Conservation (phyloP, 2,329 filamentous ascomycete genomes). For the Claviceps maximensis region DNA sequence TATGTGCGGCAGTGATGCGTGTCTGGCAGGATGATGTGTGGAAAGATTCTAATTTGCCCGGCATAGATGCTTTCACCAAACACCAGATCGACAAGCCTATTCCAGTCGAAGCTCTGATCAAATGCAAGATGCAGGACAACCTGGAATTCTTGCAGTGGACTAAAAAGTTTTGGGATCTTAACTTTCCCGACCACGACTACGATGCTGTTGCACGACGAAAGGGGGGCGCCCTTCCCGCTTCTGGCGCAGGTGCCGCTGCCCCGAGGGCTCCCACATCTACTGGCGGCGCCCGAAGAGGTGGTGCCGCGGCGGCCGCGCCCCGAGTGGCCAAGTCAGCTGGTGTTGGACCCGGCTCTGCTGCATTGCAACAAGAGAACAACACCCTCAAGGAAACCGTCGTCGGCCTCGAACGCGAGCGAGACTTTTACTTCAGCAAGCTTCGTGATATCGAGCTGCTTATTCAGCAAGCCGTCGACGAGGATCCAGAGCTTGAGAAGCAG, state of each 20-base stretch:
- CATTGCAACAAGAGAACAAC: slow-evolving; percentile 71
- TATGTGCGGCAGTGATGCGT: slow-evolving; percentile 30
- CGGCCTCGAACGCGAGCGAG: slow-evolving; percentile 86
- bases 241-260: slow-evolving; percentile 22
- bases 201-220: slow-evolving; percentile 80
- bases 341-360: slow-evolving; percentile 49
- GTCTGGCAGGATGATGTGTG: not conserved
- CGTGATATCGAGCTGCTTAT: slow-evolving; percentile 91
- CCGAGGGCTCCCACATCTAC: slow-evolving; percentile 35
- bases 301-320: slow-evolving; percentile 40
- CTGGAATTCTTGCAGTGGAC: slow-evolving; percentile 97
- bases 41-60: slow-evolving; percentile 5
- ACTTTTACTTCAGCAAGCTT: slow-evolving; percentile 99
- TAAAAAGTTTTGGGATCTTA: slow-evolving; percentile 95
- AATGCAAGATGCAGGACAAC: slow-evolving; percentile 99
- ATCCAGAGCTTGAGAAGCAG: slow-evolving; percentile 87
- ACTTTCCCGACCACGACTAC: slow-evolving; percentile 95
- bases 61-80: slow-evolving; percentile 63
- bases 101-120: slow-evolving; percentile 76
- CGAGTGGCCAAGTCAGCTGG: slow-evolving; percentile 35
- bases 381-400: slow-evolving; percentile 91
- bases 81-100: slow-evolving; percentile 84
- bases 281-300: slow-evolving; percentile 40
- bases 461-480: slow-evolving; percentile 83
- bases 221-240: slow-evolving; percentile 49